Percentiles rank a stretch among this genome's conserved stretches.
Conservation (phyloP, 805 yeast genomes). For the Metschnikowia picachoensis region DNA sequence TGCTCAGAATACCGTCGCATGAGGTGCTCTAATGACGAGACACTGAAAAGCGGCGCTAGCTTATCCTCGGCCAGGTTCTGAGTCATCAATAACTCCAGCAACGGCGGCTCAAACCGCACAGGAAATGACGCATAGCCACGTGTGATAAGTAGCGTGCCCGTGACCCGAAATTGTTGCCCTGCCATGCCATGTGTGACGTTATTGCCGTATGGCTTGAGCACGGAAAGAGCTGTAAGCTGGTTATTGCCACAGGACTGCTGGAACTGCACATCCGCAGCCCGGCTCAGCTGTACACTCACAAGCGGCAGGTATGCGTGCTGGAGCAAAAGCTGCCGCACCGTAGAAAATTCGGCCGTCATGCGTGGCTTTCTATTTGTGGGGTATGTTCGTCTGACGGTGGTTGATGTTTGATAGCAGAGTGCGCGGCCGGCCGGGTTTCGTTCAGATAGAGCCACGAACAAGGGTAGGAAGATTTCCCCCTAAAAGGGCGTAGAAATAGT, state of each 20-base stretch:
- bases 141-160: constrained; percentile 50
- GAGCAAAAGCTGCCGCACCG: constrained; percentile 37
- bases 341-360: constrained; percentile 33
- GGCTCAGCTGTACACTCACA: constrained; percentile 47
- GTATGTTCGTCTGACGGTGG: background rate
- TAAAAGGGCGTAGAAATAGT: too few species aligned
- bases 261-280: constrained; percentile 43
- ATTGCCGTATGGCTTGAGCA: constrained; percentile 55
- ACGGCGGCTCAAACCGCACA: constrained; percentile 46
- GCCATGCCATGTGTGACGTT: constrained; percentile 40
- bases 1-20: constrained; percentile 17
- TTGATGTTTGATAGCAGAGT: background rate
- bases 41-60: constrained; percentile 31
- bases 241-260: constrained; percentile 34
- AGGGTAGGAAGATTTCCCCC: too few species aligned
- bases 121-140: constrained; percentile 51
- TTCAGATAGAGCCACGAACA: too few species aligned
- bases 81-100: constrained; percentile 37
- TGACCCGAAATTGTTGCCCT: constrained; percentile 43
- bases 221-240: constrained; percentile 41
- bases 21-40: constrained; percentile 33
- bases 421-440: too few species aligned
- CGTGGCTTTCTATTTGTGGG: background rate
- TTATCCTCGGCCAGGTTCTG: constrained; percentile 20
- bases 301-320: constrained; percentile 51